Conservation (phyloP, 768 basidiomycete species). For the Mycena polygramma region DNA sequence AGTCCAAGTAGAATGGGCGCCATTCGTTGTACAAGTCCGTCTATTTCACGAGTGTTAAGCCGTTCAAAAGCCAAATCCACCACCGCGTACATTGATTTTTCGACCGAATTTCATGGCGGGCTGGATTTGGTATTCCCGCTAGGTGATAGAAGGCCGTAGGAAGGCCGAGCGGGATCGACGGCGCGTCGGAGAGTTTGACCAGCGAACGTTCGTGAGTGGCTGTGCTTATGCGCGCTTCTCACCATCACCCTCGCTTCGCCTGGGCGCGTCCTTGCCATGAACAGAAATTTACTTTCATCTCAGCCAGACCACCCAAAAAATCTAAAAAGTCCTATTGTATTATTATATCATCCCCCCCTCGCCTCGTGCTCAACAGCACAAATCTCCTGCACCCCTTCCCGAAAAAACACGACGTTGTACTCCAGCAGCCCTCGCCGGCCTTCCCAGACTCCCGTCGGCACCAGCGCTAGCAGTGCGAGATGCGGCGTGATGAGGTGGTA, state of each 20-base stretch:
- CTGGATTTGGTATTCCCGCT: no score
- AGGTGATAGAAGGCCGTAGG: no score
- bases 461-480: constrained; percentile 76
- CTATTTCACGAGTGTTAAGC: constrained; percentile 51
- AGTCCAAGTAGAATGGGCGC: constrained; percentile 92
- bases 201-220: no score
- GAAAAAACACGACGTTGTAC: constrained; percentile 89
- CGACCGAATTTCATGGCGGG: constrained; percentile 36
- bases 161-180: no score
- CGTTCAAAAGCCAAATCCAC: constrained; percentile 8
- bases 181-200: no score
- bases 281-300: no score
- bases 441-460: constrained; percentile 82
- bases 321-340: not conserved
- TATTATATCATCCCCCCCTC: constrained; percentile 36
- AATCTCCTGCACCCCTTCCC: constrained; percentile 87
- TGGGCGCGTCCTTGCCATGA: no score
- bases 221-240: no score
- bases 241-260: no score
- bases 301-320: no score
- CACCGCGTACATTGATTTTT: constrained; percentile 34
- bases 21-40: constrained; percentile 91
- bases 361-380: constrained; percentile 79
- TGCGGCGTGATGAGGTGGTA: constrained; percentile 85
- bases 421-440: constrained; percentile 82